Base-by-base conservation (phyloP, 768 basidiomycete species). In the Holtermanniella nyarrowii region DNA sequence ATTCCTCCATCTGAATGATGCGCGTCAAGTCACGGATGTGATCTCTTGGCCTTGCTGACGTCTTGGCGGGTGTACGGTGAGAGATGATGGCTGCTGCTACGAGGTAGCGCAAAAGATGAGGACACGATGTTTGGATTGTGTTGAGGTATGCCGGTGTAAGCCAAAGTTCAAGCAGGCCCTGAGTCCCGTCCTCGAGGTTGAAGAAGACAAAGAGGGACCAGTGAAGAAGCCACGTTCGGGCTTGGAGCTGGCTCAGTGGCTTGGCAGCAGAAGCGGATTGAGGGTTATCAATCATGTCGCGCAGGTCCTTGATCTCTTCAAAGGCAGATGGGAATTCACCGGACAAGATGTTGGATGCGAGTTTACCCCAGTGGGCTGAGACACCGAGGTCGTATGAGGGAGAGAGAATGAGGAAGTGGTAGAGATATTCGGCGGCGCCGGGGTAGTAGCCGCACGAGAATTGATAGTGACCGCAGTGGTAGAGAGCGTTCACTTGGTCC, bases 201-300 rank as follows among this genome's bases (percentile, higher is more conserved):
- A 90, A 99, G 76, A 93, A 97, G 50, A 96, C 89, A 72, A 96
- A 97, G 45, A 99, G 82, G 1, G 85, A 87, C 95, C 93, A 99
- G 74, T 97, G 95, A 5, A 88, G 82, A 54, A 93, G 80, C 90
- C 93, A 96, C 18, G 90, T 88, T 53, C 95, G 82, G 2, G 89
- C 87, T 72, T 96, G 90, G 25, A 99, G 78, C 65, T 95, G 88
- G 31, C 80, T 78, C 24, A 91, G 79, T 12, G 69, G 66, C 41
- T 66, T 66, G 18, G 69, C 64, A 21, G 69, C 58, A 1, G 65
- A 63, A 10, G 64, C 62, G 23, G 57, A 60, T 26, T 66, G 60
- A 13, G 63, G 65, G 57, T 62, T 68, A 72, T 97, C 93, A 70
- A 97, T 85, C 46, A 82, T 76, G 47, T 97, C 93, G 25, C 88